Conservation (phyloP, 495 filamentous ascomycete species). For the Penicillium macrosclerotiorum region DNA sequence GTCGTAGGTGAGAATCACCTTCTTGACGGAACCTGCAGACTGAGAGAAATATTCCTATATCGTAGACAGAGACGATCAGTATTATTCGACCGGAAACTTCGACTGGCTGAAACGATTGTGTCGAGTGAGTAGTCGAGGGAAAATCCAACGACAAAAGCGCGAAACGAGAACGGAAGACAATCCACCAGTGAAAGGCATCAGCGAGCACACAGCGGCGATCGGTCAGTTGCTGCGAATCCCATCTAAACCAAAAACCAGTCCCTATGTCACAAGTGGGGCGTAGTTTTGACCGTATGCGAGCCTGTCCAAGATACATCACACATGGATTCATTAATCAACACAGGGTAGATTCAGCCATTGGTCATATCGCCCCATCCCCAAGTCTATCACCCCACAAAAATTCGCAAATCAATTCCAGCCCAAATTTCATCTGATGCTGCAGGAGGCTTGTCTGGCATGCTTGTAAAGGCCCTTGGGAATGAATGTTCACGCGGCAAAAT, state of each 20-base stretch:
- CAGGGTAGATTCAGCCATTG: not conserved
- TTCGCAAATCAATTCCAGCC: slow-evolving; percentile 2
- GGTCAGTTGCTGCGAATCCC: not conserved
- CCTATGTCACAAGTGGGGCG: not conserved
- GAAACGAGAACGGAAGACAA: slow-evolving; percentile 22
- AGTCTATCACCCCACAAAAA: slow-evolving; percentile 8
- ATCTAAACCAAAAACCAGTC: not conserved
- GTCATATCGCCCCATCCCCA: not conserved
- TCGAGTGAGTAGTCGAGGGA: slow-evolving; percentile 21
- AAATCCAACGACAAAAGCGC: slow-evolving; percentile 28
- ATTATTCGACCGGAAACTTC: slow-evolving; percentile 29
- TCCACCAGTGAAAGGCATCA: slow-evolving; percentile 51
- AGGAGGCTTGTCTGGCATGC: too few relatives aligned
- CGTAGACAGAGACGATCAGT: slow-evolving; percentile 40
- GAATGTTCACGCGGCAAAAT: not conserved
- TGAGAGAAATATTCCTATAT: slow-evolving; percentile 93
- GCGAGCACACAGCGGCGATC: slow-evolving; percentile 65
- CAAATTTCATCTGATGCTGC: too few relatives aligned
- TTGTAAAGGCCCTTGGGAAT: slow-evolving; percentile 7
- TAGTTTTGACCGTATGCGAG: too few relatives aligned
- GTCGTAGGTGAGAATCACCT: slow-evolving; percentile 84
- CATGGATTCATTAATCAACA: too few relatives aligned
- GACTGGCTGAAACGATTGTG: slow-evolving; percentile 17
- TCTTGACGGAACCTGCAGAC: slow-evolving; percentile 85
- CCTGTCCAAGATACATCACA: too few relatives aligned